Evolutionary conservation across 225 moss, liverwort and hornwort species (phyloP).

Genomic region (Pseudisothecium myosuroides): DNA sequence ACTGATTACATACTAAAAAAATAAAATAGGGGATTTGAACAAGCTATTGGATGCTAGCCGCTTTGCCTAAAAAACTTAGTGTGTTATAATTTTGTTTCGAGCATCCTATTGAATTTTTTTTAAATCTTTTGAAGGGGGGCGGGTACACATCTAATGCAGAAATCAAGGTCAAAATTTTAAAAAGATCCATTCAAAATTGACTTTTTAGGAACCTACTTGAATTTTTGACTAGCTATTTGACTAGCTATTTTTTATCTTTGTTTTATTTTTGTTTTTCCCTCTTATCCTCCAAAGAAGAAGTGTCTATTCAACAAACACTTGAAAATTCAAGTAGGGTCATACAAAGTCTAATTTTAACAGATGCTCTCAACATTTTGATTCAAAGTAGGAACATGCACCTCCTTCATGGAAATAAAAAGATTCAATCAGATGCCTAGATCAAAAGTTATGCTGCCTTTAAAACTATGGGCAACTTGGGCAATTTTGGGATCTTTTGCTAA

Average conservation of each 20-base stretch:
- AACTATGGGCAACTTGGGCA: rapidly evolving
- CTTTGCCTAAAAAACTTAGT: not conserved
- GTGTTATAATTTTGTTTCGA: rapidly evolving
- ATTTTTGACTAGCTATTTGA: not conserved
- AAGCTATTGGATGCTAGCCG: rapidly evolving
- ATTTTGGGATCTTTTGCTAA: not conserved
- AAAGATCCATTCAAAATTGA: not conserved
- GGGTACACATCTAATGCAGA: too few species aligned
- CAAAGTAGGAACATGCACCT: not conserved
- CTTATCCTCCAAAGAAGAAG: not conserved
- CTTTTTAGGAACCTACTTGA: rapidly evolving
- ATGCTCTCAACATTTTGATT: not conserved
- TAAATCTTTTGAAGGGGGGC: too few species aligned
- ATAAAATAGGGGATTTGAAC: rapidly evolving
- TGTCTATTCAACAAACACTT: rapidly evolving
- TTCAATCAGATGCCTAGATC: rapidly evolving
- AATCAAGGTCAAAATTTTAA: too few species aligned
- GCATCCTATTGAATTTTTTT: not conserved
- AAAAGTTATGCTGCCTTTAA: rapidly evolving
- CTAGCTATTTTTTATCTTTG: not conserved
- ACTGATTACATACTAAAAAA: not conserved
- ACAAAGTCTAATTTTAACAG: not conserved
- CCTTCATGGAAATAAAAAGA: not conserved
- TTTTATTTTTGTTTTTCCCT: not conserved
- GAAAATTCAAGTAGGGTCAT: rapidly evolving